Conservation (phyloP, 75 land plant species). For the Selaginella tamariscina region DNA sequence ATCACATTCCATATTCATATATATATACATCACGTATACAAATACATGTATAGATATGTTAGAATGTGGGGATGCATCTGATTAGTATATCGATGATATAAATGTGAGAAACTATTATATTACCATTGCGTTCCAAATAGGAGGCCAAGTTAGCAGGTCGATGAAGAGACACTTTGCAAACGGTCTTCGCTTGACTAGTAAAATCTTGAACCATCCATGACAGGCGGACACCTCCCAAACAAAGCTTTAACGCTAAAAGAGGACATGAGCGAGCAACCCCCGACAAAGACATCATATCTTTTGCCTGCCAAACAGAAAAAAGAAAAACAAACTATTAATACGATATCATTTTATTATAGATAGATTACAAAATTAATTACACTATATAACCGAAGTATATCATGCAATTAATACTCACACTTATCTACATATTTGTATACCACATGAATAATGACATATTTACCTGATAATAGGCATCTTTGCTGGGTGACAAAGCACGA, state of each 20-base stretch:
- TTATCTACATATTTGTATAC: too few species aligned
- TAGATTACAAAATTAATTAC: too few species aligned
- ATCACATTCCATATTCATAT: too few species aligned
- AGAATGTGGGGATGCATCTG: too few species aligned
- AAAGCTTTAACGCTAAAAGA: constrained; percentile 47
- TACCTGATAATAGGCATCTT: constrained; percentile 84
- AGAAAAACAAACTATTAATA: background rate
- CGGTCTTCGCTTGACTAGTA: constrained; percentile 69
- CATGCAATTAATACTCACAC: too few species aligned
- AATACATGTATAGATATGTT: too few species aligned
- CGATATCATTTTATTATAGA: too few species aligned
- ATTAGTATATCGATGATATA: background rate
- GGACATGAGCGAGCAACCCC: constrained; percentile 57
- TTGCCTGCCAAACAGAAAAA: constrained; percentile 34
- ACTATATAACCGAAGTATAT: too few species aligned
- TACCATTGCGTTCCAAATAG: constrained; percentile 77
- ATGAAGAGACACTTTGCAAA: constrained; percentile 85
- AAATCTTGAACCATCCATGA: constrained; percentile 75
- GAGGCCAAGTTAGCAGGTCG: constrained; percentile 61
- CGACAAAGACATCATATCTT: constrained; percentile 75
- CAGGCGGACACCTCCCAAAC: constrained; percentile 50
- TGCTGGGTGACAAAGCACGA: constrained; percentile 68
- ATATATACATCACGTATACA: too few species aligned
- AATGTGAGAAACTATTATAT: constrained; percentile 7
- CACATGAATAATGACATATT: background rate